Percentiles rank a stretch among this genome's conserved stretches.
Evolutionary conservation across 2,329 filamentous ascomycete genomes (phyloP).

Genomic region (Stemphylium beticola): DNA sequence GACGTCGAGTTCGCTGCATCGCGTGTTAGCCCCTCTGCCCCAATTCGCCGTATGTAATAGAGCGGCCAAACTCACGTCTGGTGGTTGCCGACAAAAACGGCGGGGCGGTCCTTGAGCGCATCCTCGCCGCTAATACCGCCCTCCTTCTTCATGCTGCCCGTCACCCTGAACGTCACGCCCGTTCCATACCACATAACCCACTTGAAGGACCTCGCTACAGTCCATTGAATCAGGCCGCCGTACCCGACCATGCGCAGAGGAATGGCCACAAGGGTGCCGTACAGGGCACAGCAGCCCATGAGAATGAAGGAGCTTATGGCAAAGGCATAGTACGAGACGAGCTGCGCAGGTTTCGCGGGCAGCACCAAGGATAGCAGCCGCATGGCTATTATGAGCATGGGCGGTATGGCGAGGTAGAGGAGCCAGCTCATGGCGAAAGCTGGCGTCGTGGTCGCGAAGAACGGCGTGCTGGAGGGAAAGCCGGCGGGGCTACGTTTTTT

Average conservation of each 20-base stretch:
- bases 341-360: conserved; percentile 36
- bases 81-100: conserved; percentile 93
- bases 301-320: conserved; percentile 53
- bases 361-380: conserved; percentile 37
- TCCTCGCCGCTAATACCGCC: conserved; percentile 42
- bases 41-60: background rate
- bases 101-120: conserved; percentile 64
- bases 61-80: conserved; percentile 65
- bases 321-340: conserved; percentile 70
- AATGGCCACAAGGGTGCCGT: conserved; percentile 78
- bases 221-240: conserved; percentile 83
- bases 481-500: conserved; percentile 26
- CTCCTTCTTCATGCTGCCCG: conserved; percentile 48
- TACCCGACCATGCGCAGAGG: conserved; percentile 73
- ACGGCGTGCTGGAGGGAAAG: background rate
- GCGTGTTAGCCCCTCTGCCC: conserved; percentile 19
- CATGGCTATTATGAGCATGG: conserved; percentile 38
- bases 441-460: conserved; percentile 2
- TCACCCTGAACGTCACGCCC: conserved; percentile 77
- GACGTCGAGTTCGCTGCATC: conserved; percentile 78
- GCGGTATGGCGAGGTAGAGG: conserved; percentile 35
- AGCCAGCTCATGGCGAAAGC: conserved; percentile 40
- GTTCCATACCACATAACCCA: conserved; percentile 76
- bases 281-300: conserved; percentile 59
- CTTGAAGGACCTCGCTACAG: conserved; percentile 79